phyloP scores from a whole-genome alignment of 1,284 basidiomycete genomes.

The Mycena sp. region DNA sequence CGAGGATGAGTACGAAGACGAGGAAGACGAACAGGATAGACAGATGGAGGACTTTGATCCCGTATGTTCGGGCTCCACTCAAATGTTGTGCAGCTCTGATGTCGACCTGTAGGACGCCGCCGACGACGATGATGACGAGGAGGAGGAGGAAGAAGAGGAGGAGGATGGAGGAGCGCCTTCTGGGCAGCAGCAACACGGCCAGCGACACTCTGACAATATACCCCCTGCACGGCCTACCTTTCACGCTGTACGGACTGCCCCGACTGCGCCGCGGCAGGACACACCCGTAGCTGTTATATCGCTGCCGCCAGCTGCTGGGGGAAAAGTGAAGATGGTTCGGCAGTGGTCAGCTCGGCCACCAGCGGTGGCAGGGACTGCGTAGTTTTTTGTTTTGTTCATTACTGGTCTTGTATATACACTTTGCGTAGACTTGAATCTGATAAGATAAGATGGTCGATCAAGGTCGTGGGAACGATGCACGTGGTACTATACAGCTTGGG shows the following conservation, averaged over 20 bases:
- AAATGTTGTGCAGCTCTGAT: too few species aligned
- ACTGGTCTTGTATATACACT: constrained; percentile 34
- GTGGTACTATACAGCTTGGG: too few species aligned
- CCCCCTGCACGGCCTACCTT: constrained; percentile 36
- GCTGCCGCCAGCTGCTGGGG: constrained; percentile 36
- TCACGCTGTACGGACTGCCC: constrained; percentile 58
- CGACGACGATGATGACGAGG: constrained; percentile 58
- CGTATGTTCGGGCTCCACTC: too few species aligned
- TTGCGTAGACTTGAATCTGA: constrained; percentile 26
- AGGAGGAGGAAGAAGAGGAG: constrained; percentile 55
- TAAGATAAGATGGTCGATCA: constrained; percentile 33
- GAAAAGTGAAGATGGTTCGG: constrained; percentile 59
- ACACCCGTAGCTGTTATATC: constrained; percentile 34
- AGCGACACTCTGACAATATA: constrained; percentile 28
- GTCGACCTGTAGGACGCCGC: constrained; percentile 70
- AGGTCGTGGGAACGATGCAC: constrained; percentile 14
- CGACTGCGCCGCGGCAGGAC: constrained; percentile 46
- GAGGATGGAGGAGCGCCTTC: constrained; percentile 47
- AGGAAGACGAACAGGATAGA: constrained; percentile 69
- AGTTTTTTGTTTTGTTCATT: constrained; percentile 39
- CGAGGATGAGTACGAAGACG: constrained; percentile 70
- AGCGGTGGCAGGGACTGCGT: constrained; percentile 47
- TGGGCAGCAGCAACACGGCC: constrained; percentile 38
- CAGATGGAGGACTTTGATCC: constrained; percentile 87
- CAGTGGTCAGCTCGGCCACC: constrained; percentile 53